Conservation (phyloP, 23 red algal genomes). For the Cyanidiococcus yangmingshanensis region DNA sequence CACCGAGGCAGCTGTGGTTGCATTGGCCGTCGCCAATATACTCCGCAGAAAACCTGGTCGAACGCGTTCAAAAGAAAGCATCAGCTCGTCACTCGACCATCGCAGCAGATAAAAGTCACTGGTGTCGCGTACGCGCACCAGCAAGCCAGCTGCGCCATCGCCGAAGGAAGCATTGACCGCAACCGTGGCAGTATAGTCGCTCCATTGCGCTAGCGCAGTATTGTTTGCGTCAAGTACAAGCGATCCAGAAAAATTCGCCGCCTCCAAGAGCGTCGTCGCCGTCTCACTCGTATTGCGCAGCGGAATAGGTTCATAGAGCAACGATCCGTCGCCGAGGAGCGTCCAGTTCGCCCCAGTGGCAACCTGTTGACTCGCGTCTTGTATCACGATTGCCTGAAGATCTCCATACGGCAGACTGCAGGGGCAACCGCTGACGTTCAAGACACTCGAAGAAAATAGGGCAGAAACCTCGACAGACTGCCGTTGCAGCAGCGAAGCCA, state of each 20-base stretch:
- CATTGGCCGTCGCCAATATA: not conserved
- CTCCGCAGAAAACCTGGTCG: not conserved
- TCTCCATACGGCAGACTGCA: not conserved
- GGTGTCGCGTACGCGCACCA: not conserved
- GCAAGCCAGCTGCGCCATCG: not conserved
- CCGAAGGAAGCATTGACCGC: not conserved
- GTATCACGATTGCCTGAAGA: not conserved
- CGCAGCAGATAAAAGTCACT: conserved; percentile 13
- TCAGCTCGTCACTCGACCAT: not conserved
- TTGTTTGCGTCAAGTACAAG: not conserved
- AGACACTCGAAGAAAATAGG: not conserved
- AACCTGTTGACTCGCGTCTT: not conserved
- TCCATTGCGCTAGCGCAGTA: not conserved
- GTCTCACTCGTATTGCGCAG: not conserved
- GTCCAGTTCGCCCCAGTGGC: not conserved
- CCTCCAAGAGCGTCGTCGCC: not conserved
- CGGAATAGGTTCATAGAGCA: not conserved
- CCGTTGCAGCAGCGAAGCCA: not conserved
- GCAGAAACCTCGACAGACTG: not conserved
- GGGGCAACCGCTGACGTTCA: not conserved
- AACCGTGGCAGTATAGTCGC: not conserved
- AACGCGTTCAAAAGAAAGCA: not conserved
- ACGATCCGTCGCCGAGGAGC: not conserved
- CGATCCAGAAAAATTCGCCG: not conserved
- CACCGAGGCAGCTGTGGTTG: not conserved